Percentiles rank a stretch among this genome's conserved stretches.
phyloP scores from a whole-genome alignment of 805 yeast species.

The Candida xiaguanensis region DNA sequence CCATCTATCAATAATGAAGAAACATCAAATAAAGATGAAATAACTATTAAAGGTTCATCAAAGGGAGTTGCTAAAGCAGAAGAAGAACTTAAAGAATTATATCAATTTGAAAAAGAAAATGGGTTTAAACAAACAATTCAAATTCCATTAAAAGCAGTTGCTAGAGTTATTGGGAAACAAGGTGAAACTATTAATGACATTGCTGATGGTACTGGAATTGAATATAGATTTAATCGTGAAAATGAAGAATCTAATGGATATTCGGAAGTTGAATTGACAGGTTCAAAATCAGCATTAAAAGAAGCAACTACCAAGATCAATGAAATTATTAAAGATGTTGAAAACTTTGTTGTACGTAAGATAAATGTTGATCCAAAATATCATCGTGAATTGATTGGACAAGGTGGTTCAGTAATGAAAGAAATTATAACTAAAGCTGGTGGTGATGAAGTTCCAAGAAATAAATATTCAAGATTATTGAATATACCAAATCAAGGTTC shows the following conservation, averaged over 20 bases:
- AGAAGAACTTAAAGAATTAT: slow-evolving; percentile 78
- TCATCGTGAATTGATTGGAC: slow-evolving; percentile 75
- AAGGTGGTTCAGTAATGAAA: slow-evolving; percentile 68
- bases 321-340: slow-evolving; percentile 59
- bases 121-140: slow-evolving; percentile 61
- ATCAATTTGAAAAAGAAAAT: slow-evolving; percentile 83
- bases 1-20: slow-evolving; percentile 43
- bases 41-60: slow-evolving; percentile 81
- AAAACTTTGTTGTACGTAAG: slow-evolving; percentile 55
- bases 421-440: slow-evolving; percentile 80
- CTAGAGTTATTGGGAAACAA: slow-evolving; percentile 83
- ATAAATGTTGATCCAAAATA: slow-evolving; percentile 69
- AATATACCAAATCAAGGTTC: slow-evolving; percentile 68
- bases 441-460: slow-evolving; percentile 47
- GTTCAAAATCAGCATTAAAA: slow-evolving; percentile 71
- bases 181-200: slow-evolving; percentile 84
- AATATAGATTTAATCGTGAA: slow-evolving; percentile 43
- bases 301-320: slow-evolving; percentile 65
- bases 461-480: slow-evolving; percentile 51
- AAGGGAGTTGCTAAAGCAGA: slow-evolving; percentile 80
- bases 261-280: slow-evolving; percentile 68
- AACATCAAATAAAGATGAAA: slow-evolving; percentile 54
- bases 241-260: slow-evolving; percentile 45
- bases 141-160: slow-evolving; percentile 71
- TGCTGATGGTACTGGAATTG: slow-evolving; percentile 64